phyloP scores from a whole-genome alignment of 345 rosid species.

The Streptanthus diversifolius region DNA sequence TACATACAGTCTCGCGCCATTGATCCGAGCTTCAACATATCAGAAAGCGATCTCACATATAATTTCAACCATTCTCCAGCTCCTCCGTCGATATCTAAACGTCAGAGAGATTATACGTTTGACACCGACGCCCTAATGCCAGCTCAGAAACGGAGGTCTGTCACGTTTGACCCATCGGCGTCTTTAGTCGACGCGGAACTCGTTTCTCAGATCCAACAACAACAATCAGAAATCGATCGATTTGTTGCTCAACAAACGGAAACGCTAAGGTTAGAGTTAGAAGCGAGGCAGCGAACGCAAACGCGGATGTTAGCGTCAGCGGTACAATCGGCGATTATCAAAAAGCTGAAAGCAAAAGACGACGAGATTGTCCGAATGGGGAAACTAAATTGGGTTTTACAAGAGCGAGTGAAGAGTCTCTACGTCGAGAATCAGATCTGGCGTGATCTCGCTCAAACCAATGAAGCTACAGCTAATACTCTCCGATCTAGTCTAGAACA shows the following conservation, averaged over 20 bases:
- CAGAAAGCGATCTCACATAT: constrained; percentile 53
- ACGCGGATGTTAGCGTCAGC: constrained; percentile 47
- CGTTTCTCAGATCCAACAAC: constrained; percentile 47
- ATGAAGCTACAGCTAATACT: constrained; percentile 66
- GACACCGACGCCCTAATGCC: constrained; percentile 28
- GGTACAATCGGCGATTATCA: constrained; percentile 41
- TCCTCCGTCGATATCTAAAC: constrained; percentile 36
- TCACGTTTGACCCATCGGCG: constrained; percentile 9
- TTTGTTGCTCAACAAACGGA: constrained; percentile 52
- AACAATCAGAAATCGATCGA: constrained; percentile 54
- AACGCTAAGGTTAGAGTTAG: constrained; percentile 58
- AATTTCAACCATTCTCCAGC: constrained; percentile 33
- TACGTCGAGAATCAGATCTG: constrained; percentile 64
- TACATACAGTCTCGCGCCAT: constrained; percentile 38
- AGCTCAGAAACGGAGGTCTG: constrained; percentile 39
- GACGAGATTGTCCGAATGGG: constrained; percentile 63
- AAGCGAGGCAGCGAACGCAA: constrained; percentile 56
- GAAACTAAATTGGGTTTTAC: constrained; percentile 63
- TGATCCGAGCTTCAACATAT: constrained; percentile 46
- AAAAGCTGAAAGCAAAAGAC: constrained; percentile 60
- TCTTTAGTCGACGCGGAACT: constrained; percentile 42
- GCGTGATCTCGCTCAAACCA: constrained; percentile 65
- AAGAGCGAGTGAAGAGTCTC: constrained; percentile 61
- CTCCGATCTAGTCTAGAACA: constrained; percentile 59
- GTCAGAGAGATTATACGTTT: constrained; percentile 46